phyloP scores from a whole-genome alignment of 2,329 filamentous ascomycete genomes.

The Hymenoscyphus fructigenus region DNA sequence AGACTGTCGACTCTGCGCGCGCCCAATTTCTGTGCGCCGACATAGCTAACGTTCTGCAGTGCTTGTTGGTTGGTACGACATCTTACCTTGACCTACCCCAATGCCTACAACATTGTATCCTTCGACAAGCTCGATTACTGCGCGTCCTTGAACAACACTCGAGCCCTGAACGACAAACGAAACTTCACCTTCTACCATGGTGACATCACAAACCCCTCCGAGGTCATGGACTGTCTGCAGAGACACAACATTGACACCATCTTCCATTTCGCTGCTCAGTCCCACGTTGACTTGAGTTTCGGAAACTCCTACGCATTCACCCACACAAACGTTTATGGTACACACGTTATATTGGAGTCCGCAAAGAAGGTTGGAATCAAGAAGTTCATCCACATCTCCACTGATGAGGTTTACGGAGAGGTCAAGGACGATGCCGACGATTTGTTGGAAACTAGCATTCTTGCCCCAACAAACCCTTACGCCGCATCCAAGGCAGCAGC shows the following conservation, averaged over 20 bases:
- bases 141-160: constrained; percentile 76
- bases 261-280: constrained; percentile 84
- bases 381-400: constrained; percentile 79
- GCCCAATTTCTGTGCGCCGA: neutral
- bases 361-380: constrained; percentile 69
- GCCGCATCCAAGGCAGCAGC: constrained; percentile 78
- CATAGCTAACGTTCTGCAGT: constrained; percentile 45
- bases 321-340: constrained; percentile 78
- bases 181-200: constrained; percentile 82
- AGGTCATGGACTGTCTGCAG: constrained; percentile 70
- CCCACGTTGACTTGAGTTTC: constrained; percentile 80
- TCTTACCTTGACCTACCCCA: constrained; percentile 69
- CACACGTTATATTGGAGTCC: constrained; percentile 78
- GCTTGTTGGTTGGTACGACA: constrained; percentile 83
- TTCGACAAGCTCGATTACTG: constrained; percentile 87
- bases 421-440: constrained; percentile 71
- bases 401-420: constrained; percentile 84
- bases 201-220: constrained; percentile 69
- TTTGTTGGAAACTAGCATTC: constrained; percentile 68
- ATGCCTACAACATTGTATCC: constrained; percentile 75
- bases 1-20: neutral
- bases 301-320: constrained; percentile 81
- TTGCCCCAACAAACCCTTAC: constrained; percentile 80
- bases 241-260: constrained; percentile 74
- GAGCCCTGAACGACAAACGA: constrained; percentile 60